Conservation (phyloP, 441 rosid species). For the Brassica hybrid region DNA sequence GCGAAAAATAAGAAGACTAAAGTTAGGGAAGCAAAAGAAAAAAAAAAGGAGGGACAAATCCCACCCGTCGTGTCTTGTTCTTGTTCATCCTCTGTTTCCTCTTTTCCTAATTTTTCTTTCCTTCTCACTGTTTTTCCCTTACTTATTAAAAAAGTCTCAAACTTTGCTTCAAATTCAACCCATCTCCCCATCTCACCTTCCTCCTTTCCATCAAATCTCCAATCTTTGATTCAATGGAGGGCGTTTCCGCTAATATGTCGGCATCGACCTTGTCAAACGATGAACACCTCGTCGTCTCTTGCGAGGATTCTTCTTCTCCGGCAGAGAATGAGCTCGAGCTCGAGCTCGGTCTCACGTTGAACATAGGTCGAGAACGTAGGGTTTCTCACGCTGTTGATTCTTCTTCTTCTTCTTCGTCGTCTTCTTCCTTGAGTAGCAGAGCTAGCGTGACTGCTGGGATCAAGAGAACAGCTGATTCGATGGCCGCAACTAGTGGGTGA, state of each 20-base stretch:
- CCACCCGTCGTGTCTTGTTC: slow-evolving; percentile 45
- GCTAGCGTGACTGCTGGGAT: slow-evolving; percentile 59
- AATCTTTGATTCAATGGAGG: slow-evolving; percentile 32
- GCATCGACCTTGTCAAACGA: slow-evolving; percentile 70
- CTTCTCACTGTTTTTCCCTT: slow-evolving; percentile 39
- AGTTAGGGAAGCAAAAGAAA: slow-evolving; percentile 13
- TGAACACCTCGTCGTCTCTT: slow-evolving; percentile 60
- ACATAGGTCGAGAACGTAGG: slow-evolving; percentile 56
- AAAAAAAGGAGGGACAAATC: slow-evolving; percentile 29
- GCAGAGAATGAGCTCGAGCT: slow-evolving; percentile 64
- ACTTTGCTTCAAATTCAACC: slow-evolving; percentile 47
- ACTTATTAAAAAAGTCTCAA: slow-evolving; percentile 44
- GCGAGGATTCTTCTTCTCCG: slow-evolving; percentile 79
- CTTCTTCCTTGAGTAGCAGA: slow-evolving; percentile 58
- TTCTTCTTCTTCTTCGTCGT: slow-evolving; percentile 43
- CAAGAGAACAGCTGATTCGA: slow-evolving; percentile 76
- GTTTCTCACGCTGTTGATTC: slow-evolving; percentile 64
- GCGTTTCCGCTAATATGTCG: slow-evolving; percentile 46
- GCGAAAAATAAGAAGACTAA: slow-evolving; percentile 16
- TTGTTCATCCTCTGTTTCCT: slow-evolving; percentile 46
- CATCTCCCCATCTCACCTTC: slow-evolving; percentile 12
- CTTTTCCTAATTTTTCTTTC: slow-evolving; percentile 2
- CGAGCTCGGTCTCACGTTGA: slow-evolving; percentile 71
- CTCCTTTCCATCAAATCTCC: too few species aligned
- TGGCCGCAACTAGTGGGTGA: slow-evolving; percentile 64